phyloP scores from a whole-genome alignment of 495 filamentous ascomycete genomes.

The Xylaria sp. region DNA sequence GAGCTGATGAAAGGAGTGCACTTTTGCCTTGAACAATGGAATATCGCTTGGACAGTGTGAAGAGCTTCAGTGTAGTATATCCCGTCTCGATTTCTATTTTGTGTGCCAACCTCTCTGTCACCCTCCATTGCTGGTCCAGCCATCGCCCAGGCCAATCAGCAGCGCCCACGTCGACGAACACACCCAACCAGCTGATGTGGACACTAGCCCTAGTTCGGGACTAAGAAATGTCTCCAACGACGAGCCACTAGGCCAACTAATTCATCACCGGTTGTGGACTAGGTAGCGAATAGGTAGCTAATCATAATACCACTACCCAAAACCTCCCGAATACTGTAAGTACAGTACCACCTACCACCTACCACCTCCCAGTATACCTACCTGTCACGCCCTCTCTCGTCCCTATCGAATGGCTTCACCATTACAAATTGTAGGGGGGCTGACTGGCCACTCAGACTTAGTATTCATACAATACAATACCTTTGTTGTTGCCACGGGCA shows the following conservation, averaged over 20 bases:
- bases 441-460: neutral
- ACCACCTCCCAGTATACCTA: neutral
- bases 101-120: conserved; percentile 43
- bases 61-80: neutral
- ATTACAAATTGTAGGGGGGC: conserved; percentile 22
- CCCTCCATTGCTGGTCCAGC: conserved; percentile 38
- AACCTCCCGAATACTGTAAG: conserved; percentile 4
- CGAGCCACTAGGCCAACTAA: conserved; percentile 33
- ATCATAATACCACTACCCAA: neutral
- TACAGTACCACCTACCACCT: too few species aligned
- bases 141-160: conserved; percentile 39
- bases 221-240: conserved; percentile 32
- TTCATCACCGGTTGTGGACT: conserved; percentile 35
- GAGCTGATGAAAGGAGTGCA: neutral
- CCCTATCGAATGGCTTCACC: neutral
- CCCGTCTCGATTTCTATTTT: conserved; percentile 13
- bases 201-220: conserved; percentile 29
- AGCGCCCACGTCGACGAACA: conserved; percentile 43
- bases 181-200: conserved; percentile 34
- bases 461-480: neutral
- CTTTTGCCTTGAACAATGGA: neutral
- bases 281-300: neutral
- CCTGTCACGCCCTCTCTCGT: neutral
- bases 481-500: neutral
- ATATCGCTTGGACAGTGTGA: conserved; percentile 20